Percentiles rank a stretch among this genome's conserved stretches.
Conservation (phyloP, 1,284 basidiomycete genomes). For the Cutaneotrichosporon sp. region DNA sequence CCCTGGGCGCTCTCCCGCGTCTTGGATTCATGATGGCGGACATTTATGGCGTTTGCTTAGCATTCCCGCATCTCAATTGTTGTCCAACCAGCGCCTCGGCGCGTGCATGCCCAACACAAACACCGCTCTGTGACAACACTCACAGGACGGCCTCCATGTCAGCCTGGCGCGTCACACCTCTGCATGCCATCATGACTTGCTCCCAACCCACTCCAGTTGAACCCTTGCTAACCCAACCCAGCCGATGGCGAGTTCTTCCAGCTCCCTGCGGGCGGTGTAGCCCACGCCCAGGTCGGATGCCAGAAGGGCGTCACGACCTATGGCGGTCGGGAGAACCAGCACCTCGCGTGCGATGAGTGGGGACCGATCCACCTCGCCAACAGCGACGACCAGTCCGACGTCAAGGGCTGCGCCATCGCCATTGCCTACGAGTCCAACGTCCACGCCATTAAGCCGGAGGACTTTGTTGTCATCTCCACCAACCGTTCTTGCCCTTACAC, state of each 20-base stretch:
- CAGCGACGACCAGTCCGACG: neutral
- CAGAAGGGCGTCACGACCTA: conserved; percentile 3
- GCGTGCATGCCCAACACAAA: no score
- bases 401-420: conserved; percentile 47
- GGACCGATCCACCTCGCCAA: neutral
- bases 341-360: neutral
- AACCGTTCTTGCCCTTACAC: conserved; percentile 68
- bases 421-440: conserved; percentile 64
- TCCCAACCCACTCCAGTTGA: neutral
- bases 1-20: no score
- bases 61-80: no score
- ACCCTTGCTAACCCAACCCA: neutral
- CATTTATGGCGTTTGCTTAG: no score
- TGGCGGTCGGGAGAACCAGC: neutral
- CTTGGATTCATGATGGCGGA: no score
- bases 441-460: conserved; percentile 56
- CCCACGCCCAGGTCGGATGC: conserved; percentile 6
- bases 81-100: no score
- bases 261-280: conserved; percentile 37
- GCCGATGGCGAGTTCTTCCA: conserved; percentile 34
- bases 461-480: conserved; percentile 65
- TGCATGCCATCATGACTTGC: neutral
- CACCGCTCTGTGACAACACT: no score
- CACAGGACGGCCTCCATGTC: neutral
- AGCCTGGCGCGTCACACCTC: neutral